These are phyloP conservation scores for Phytomonas francai DNA, from an alignment of 208 protist species.

Conservation along the genomic window DNA sequence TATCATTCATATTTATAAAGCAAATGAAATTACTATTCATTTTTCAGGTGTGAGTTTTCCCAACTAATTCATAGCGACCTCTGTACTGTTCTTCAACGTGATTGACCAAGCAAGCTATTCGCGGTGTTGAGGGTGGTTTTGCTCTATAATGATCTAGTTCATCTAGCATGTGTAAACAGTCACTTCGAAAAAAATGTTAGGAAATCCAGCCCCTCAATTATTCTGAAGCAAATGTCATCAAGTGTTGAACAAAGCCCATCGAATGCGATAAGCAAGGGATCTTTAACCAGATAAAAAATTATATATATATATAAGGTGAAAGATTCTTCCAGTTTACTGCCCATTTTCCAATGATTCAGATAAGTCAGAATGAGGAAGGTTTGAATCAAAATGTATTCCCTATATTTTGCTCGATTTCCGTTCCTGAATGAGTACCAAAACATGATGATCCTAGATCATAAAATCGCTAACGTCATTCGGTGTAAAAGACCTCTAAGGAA, in stretches of 20 bases:
- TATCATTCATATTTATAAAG: constrained; percentile 33
- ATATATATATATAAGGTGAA: constrained; percentile 2
- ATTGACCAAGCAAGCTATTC: constrained; percentile 11
- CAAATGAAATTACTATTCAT: constrained; percentile 26
- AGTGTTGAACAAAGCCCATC: not conserved
- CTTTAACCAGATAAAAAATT: not conserved
- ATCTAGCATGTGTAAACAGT: constrained; percentile 30
- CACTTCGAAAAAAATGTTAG: constrained; percentile 28
- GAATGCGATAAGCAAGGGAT: not conserved
- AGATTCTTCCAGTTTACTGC: no score
- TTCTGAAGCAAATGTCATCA: constrained; percentile 18
- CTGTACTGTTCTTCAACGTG: not conserved
- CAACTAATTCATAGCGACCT: constrained; percentile 1
- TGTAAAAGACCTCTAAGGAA: constrained; percentile 24
- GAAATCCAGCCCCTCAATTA: constrained; percentile 17
- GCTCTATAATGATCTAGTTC: constrained; percentile 11
- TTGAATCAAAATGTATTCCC: constrained; percentile 28
- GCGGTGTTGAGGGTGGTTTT: constrained; percentile 13
- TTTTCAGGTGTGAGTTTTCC: not conserved
- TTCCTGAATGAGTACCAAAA: constrained; percentile 17
- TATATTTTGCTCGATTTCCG: constrained; percentile 11
- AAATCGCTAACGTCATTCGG: constrained; percentile 12
- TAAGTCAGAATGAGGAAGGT: constrained; percentile 9
- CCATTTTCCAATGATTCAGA: constrained; percentile 6
- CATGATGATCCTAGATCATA: constrained; percentile 33